phyloP scores from a whole-genome alignment of 2,329 filamentous ascomycete species.

The Albophoma yamanashiensis region DNA sequence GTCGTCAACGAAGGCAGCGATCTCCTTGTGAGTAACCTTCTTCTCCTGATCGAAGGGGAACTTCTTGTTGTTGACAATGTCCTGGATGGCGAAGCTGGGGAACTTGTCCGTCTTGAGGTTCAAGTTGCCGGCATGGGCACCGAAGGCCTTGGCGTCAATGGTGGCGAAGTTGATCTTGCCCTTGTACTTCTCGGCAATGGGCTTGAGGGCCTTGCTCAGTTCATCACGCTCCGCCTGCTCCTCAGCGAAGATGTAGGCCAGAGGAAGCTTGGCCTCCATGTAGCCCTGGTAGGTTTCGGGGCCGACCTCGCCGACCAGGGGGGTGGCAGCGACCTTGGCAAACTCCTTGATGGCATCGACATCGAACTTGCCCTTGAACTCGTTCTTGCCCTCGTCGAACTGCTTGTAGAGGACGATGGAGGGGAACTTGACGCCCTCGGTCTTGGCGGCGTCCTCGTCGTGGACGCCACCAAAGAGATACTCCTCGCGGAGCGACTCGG shows the following conservation, averaged over 20 bases:
- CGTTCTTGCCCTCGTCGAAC: constrained; percentile 91
- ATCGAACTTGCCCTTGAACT: constrained; percentile 71
- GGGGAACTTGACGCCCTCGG: constrained; percentile 80
- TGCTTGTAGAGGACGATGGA: constrained; percentile 91
- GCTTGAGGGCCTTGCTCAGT: constrained; percentile 68
- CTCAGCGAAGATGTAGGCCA: constrained; percentile 97
- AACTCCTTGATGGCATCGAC: constrained; percentile 71
- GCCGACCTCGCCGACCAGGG: constrained; percentile 89
- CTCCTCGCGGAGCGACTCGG: constrained; percentile 71
- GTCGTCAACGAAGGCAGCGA: constrained; percentile 76
- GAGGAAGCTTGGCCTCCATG: constrained; percentile 84
- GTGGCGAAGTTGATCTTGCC: constrained; percentile 96
- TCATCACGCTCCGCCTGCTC: constrained; percentile 77
- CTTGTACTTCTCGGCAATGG: constrained; percentile 83
- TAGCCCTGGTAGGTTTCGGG: constrained; percentile 94
- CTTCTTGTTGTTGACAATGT: constrained; percentile 91
- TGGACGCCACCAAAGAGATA: constrained; percentile 87
- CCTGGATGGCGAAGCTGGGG: constrained; percentile 96
- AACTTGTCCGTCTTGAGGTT: constrained; percentile 95
- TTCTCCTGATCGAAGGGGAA: constrained; percentile 84
- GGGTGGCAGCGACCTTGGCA: constrained; percentile 74
- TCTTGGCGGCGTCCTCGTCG: constrained; percentile 76
- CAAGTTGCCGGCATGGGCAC: constrained; percentile 89
- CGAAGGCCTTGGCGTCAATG: constrained; percentile 89
- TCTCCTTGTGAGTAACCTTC: constrained; percentile 60